These are phyloP conservation scores for Phanerochaete carnosa DNA, from an alignment of 768 basidiomycete species.

Conservation along the genomic window DNA sequence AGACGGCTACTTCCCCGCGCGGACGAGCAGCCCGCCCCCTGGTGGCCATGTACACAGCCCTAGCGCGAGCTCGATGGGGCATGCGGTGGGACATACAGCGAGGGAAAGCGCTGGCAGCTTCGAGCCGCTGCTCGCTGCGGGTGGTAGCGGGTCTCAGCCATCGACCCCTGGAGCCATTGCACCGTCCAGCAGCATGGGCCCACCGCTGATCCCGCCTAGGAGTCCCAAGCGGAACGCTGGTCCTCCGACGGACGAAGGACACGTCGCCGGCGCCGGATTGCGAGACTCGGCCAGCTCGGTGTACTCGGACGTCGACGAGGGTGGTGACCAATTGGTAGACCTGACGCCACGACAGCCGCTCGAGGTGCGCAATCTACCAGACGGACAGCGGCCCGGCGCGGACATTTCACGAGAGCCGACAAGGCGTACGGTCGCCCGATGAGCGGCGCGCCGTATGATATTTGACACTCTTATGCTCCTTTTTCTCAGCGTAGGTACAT, in stretches of 20 bases:
- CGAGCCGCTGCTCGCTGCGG: slow-evolving; percentile 51
- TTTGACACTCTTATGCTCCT: not conserved
- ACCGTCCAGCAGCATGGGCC: slow-evolving; percentile 5
- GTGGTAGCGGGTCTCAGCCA: slow-evolving; percentile 15
- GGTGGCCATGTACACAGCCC: slow-evolving; percentile 23
- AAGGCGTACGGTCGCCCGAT: slow-evolving; percentile 7
- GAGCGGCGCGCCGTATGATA: not conserved
- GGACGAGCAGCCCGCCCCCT: slow-evolving; percentile 46
- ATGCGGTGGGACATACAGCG: slow-evolving; percentile 37
- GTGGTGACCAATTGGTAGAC: slow-evolving; percentile 11
- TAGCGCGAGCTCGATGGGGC: slow-evolving; percentile 21
- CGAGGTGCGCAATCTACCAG: slow-evolving; percentile 21
- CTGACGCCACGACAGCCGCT: slow-evolving; percentile 15
- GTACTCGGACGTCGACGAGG: slow-evolving; percentile 15
- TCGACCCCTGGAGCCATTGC: slow-evolving; percentile 17
- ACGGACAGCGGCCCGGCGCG: slow-evolving; percentile 16
- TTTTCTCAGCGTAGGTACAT: no score
- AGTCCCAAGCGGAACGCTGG: slow-evolving; percentile 15
- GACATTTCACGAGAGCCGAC: slow-evolving; percentile 22
- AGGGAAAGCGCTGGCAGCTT: slow-evolving; percentile 55
- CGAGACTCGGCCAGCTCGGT: slow-evolving; percentile 18
- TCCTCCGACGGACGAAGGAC: not conserved
- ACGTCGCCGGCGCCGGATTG: not conserved
- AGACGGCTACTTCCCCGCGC: slow-evolving; percentile 44
- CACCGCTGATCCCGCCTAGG: slow-evolving; percentile 15